These are phyloP conservation scores for Hyaloscypha variabilis DNA, from an alignment of 495 filamentous ascomycete genomes.

Conservation along the genomic window DNA sequence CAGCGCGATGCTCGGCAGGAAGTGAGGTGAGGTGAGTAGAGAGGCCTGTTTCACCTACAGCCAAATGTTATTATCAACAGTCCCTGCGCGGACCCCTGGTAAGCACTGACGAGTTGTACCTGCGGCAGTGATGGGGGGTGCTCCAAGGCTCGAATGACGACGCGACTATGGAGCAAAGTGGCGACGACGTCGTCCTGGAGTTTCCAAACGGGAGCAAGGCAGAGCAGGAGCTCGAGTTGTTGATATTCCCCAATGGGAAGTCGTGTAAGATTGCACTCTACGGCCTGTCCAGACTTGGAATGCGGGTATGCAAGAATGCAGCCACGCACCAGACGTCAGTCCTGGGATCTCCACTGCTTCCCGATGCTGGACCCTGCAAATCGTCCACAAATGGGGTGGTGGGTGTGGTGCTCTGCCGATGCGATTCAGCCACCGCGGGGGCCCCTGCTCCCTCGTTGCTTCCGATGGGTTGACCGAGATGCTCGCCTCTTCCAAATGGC, in stretches of 20 bases:
- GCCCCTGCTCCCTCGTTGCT: background rate
- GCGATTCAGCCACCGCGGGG: background rate
- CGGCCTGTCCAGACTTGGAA: background rate
- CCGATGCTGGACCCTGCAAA: background rate
- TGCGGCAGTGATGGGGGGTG: background rate
- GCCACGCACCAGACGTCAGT: background rate
- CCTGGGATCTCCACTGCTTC: background rate
- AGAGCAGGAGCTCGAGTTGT: background rate
- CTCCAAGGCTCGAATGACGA: background rate
- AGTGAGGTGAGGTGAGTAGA: background rate
- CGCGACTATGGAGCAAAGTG: background rate
- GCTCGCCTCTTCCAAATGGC: background rate
- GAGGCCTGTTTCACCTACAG: slow-evolving; percentile 12
- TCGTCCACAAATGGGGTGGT: background rate
- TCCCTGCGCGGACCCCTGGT: slow-evolving; percentile 15
- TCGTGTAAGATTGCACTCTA: background rate
- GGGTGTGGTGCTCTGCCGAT: background rate
- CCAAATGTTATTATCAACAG: slow-evolving; percentile 19
- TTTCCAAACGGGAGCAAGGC: background rate
- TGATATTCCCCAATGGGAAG: background rate
- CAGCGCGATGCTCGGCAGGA: background rate
- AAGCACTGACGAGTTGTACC: slow-evolving; percentile 8
- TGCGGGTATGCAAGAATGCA: slow-evolving; percentile 18
- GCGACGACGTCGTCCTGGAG: background rate
- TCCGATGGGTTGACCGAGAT: background rate